phyloP scores from a whole-genome alignment of 2,329 filamentous ascomycete genomes.

The Aspergillus tubingensis region DNA sequence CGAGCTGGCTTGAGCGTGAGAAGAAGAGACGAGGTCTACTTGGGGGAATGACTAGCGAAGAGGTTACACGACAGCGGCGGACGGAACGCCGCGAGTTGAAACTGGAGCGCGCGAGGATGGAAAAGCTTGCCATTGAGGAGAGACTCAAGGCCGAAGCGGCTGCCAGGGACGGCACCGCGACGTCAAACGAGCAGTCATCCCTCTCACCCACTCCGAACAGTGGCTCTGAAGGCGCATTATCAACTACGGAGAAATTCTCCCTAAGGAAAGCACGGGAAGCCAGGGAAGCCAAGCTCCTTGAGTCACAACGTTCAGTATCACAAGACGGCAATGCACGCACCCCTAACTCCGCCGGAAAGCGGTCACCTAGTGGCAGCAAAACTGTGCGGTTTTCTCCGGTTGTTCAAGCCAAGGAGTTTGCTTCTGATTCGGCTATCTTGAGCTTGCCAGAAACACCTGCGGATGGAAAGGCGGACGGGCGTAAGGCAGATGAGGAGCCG shows the following conservation, averaged over 20 bases:
- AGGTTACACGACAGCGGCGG: conserved; percentile 73
- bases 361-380: conserved; percentile 47
- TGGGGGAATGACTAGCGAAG: conserved; percentile 73
- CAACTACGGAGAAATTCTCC: conserved; percentile 35
- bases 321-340: conserved; percentile 16
- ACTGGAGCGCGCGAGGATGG: conserved; percentile 84
- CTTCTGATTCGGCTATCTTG: conserved; percentile 25
- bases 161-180: conserved; percentile 29
- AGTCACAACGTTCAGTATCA: conserved; percentile 22
- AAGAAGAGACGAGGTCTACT: conserved; percentile 69
- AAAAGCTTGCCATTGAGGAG: conserved; percentile 79
- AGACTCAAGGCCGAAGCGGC: conserved; percentile 60
- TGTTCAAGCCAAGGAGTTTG: conserved; percentile 65
- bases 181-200: conserved; percentile 14
- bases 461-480: conserved; percentile 14
- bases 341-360: conserved; percentile 13
- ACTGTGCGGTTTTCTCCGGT: conserved; percentile 70
- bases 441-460: conserved; percentile 18
- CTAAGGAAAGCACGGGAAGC: conserved; percentile 38
- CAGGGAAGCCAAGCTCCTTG: conserved; percentile 31
- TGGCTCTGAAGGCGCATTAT: conserved; percentile 19
- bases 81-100: conserved; percentile 83
- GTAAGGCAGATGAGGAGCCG: conserved; percentile 27
- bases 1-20: conserved; percentile 85
- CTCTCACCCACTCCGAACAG: conserved; percentile 18